Evolutionary conservation across 2,329 filamentous ascomycete species (phyloP).

Genomic region (Xylariaceae sp.): DNA sequence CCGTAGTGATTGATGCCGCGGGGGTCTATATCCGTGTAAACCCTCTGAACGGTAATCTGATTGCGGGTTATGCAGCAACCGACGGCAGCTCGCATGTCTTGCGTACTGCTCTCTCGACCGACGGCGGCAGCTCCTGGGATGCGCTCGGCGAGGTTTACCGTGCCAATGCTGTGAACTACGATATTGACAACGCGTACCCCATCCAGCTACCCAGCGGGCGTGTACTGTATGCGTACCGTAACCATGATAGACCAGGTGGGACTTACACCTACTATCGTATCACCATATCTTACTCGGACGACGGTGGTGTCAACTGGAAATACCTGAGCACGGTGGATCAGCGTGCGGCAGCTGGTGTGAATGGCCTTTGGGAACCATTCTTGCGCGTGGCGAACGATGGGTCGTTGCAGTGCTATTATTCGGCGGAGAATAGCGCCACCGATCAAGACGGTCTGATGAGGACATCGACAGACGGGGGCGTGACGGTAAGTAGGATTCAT

Average conservation of each 20-base stretch:
- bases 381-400: conserved; percentile 34
- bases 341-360: conserved; percentile 7
- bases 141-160: conserved; percentile 22
- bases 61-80: conserved; percentile 25
- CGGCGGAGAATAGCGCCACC: conserved; percentile 30
- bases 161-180: conserved; percentile 5
- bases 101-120: conserved; percentile 19
- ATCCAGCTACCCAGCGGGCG: conserved; percentile 30
- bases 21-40: conserved; percentile 29
- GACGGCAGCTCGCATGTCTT: conserved; percentile 21
- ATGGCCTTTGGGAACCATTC: conserved; percentile 44
- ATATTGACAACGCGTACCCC: conserved; percentile 39
- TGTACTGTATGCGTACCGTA: conserved; percentile 33
- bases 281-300: conserved; percentile 36
- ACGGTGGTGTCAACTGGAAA: conserved; percentile 33
- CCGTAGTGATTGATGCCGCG: conserved; percentile 20
- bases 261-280: conserved; percentile 36
- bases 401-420: conserved; percentile 40
- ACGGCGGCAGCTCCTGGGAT: conserved; percentile 26
- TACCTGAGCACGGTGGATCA: conserved; percentile 22
- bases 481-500: no score
- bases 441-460: conserved; percentile 40
- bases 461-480: conserved; percentile 34
- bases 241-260: conserved; percentile 24
- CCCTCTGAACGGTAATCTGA: conserved; percentile 19